Base-by-base conservation (phyloP, 805 yeast species). In the Phaffomyces opuntiae region DNA sequence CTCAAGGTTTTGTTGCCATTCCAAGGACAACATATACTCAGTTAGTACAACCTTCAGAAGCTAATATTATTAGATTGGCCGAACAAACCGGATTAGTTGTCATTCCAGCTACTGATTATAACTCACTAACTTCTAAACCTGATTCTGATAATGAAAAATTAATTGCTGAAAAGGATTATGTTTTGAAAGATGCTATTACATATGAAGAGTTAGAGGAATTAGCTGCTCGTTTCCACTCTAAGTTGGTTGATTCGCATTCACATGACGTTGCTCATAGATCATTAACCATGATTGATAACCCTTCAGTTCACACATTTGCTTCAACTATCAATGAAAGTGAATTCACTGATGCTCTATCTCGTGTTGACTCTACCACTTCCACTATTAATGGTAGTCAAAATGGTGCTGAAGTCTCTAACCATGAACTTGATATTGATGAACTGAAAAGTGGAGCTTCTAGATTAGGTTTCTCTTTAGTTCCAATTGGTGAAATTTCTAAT, bases 141-240 rank as follows among this genome's bases (percentile, higher is more conserved):
- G 50, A 51, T 13, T 57, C 50, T 13, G 42, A 41, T 17, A 36
- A 33, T 12, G 14, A 25, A 3, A 27, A 24, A 13, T 3, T 26
- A 9, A 14, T 41, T 11, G 33, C 27, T n/a, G 34, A 38, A 4
- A 38, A 29, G 13, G 48, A 45, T 9, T 45, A 41, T 34, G 40
- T 45, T 7, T 35, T 38, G 39, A 49, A 47, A 17, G 56, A 56
- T n/a, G 53, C 53, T 6, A 26, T 60, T 21, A 52, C 62, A 9
- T 59, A 60, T 40, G 67, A 60, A 2, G 64, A 61, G 14, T 43
- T 72, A 17, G 57, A 61, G 38, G 53, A 55, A 17, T 55, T 59
- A 39, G 75, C 75, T 3, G 53, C 55, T 16, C 59, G 56, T 11
- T 54, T 67, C 27, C 69, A 70, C 11, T 57, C 63, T 54, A 59